Evolutionary conservation across 257 asterid species (phyloP).

Genomic region (Nicotiana noctiflora): DNA sequence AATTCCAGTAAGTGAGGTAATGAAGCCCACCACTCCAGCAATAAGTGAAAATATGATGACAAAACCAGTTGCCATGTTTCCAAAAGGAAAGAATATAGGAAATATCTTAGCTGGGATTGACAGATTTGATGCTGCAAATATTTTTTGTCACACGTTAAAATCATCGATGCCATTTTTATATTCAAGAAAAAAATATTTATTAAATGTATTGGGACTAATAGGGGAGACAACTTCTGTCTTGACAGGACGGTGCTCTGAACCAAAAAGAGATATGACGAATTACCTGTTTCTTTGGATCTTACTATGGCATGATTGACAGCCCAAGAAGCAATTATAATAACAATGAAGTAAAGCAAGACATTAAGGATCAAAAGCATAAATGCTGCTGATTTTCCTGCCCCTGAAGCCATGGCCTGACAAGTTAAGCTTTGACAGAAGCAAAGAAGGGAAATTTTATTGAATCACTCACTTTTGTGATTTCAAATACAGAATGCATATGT

Average conservation of each 20-base stretch:
- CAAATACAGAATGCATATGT: constrained; percentile 7
- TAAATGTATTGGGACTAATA: background rate
- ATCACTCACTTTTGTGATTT: constrained; percentile 11
- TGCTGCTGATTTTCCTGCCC: constrained; percentile 78
- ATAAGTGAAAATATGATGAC: constrained; percentile 61
- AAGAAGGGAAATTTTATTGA: background rate
- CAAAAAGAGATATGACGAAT: background rate
- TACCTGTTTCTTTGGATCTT: constrained; percentile 56
- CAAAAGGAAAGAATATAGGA: constrained; percentile 76
- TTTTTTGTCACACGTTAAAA: background rate
- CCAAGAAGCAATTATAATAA: constrained; percentile 58
- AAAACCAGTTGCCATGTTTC: constrained; percentile 86
- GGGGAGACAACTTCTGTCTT: background rate
- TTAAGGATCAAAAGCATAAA: constrained; percentile 46
- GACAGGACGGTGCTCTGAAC: background rate
- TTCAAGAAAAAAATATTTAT: background rate
- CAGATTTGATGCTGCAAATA: constrained; percentile 61
- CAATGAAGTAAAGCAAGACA: constrained; percentile 53
- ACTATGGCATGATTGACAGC: constrained; percentile 74
- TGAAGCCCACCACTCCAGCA: constrained; percentile 82
- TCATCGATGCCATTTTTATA: background rate
- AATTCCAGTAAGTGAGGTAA: constrained; percentile 55
- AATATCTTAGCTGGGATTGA: constrained; percentile 51
- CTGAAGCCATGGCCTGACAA: constrained; percentile 62
- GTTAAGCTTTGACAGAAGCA: constrained; percentile 4